Evolutionary conservation across 495 filamentous ascomycete species (phyloP), one percentile per base, ranked within the genome.

Genomic region (Chaetomium cochliodes): DNA sequence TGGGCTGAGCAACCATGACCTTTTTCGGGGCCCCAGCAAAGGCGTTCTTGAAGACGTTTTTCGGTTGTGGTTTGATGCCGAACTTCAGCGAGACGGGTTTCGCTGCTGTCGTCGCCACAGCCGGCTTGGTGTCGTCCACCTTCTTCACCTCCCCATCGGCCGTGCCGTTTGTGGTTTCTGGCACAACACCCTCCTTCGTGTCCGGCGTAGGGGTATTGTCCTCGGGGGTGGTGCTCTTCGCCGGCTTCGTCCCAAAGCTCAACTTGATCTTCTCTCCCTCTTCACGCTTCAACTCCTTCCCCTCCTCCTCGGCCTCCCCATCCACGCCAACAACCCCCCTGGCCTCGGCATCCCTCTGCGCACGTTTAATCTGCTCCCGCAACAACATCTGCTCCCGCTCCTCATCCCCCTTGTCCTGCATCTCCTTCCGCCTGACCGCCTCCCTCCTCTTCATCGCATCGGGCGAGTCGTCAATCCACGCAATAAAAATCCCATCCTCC

Each of bases 381-480:
- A 99, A 88, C 73, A 89, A 70, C 69, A 78, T 84, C 76, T 92
- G 88, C 76, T 98, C 94, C 60, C 91, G 75, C 72, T 96, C 90
- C 74, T 97, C 96, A 69, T 96, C 92, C 1, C 91, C 93, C 68
- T 88, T 90, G 69, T 97, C 92, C 75, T 89, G 85, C 66, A 88
- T 79, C 73, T 98, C 92, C 77, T 91, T 92, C 75, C 88, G 87
- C 70, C 89, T 77, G 42, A 96, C 80, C 25, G 89, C 91, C 64
- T 97, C 93, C 52, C 89, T 82, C 57, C 92, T 79, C 70, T 85
- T 80, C 72, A 98, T 78, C 0, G 92, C 90, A 58, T 96, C 93
- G 0, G 92, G 91, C 37, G 85, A 88, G 69, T 93, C 90, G 76
- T 99, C 93, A 37, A 97, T 86, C 91, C 93, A 99, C 6, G 87